Evolutionary conservation across 208 protist species (phyloP).

Genomic region (Acanthamoeba culbertsoni): DNA sequence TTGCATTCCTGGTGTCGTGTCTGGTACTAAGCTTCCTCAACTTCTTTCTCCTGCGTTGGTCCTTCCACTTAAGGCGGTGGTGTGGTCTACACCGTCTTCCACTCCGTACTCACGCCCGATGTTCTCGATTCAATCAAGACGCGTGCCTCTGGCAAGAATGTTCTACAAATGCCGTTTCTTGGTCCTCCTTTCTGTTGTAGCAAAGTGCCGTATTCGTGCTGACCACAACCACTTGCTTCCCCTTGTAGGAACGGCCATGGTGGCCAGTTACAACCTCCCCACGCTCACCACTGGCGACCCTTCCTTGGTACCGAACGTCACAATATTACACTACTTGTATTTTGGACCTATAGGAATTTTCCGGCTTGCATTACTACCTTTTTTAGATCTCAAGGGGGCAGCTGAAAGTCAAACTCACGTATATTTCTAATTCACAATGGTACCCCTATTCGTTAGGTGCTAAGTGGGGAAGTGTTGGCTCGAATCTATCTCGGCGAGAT

Average conservation of each 20-base stretch:
- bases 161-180: neutral
- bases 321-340: neutral
- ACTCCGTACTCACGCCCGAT: neutral
- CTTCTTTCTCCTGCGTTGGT: neutral
- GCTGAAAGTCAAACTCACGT: no score
- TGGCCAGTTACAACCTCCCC: slow-evolving; percentile 6
- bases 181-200: no score
- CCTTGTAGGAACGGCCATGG: neutral
- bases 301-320: neutral
- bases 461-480: neutral
- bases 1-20: no score
- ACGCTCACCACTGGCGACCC: neutral
- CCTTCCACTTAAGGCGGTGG: neutral
- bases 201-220: no score
- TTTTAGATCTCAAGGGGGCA: no score
- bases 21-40: no score
- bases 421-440: no score
- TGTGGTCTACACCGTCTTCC: neutral
- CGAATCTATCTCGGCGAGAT: neutral
- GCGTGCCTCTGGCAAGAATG: neutral
- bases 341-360: neutral
- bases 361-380: neutral
- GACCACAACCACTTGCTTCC: neutral
- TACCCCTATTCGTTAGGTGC: neutral
- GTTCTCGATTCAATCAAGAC: neutral